Evolutionary conservation across 2,329 filamentous ascomycete genomes (phyloP), one percentile per base, ranked within the genome.

Genomic region (Clarireedia paspali): DNA sequence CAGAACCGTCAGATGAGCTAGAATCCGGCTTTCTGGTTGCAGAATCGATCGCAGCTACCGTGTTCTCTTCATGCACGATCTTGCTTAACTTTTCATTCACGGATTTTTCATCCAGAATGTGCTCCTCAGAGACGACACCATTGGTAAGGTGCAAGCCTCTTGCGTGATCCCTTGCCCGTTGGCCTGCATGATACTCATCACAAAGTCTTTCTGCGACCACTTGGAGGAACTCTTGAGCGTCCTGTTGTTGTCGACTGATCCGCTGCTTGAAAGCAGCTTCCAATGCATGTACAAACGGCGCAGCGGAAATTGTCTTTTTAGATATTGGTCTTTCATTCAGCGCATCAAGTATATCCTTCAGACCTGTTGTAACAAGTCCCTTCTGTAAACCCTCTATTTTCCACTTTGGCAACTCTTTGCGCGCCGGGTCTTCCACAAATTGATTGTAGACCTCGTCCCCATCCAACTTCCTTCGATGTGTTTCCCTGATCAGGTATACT

Each of bases 141-240:
- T 55, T 53, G 17, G 20, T 26, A 38, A 50, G 15, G 20, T 36
- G 49, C n/a, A 57, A 46, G 63, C 62, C 71, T 48, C 70, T 74
- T 3, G 83, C 83, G 57, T 81, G 77, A 47, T 74, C 75, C 60
- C 91, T 79, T 12, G 89, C 91, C 67, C 87, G 82, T 65, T 82
- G 80, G 1, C 90, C 91, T 4, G 91, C 91, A 68, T 95, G 85
- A 66, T 96, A 96, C 72, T 99, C 94, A 67, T 99, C 94, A 66
- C 89, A 91, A 55, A 99, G 76, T 52, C 92, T 81, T 74, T 99
- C 92, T 2, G 90, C 88, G 12, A 99, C 87, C 50, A 97, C 86
- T 73, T 99, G 94, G 55, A 99, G 73, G 61, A 99, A 96, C 70
- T 99, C 94, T 68, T 99, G 94, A 10, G 94, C 94, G 74, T 99